phyloP scores from a whole-genome alignment of 176 grass and related monocot genomes.

The Puccinellia tenuiflora region DNA sequence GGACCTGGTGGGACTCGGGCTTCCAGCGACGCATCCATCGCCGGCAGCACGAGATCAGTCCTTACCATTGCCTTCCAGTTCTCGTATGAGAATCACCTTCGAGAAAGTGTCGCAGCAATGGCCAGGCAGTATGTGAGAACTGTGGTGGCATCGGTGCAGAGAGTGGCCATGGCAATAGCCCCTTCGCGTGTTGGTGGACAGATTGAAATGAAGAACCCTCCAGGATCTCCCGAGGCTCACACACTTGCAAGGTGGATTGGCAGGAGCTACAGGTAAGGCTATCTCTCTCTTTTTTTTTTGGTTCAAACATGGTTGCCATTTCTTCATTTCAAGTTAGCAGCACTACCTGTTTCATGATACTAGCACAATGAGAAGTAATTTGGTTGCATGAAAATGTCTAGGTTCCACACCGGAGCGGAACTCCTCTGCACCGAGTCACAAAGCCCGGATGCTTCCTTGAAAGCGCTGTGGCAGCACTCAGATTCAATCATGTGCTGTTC shows the following conservation, averaged over 20 bases:
- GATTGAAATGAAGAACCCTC: conserved; percentile 58
- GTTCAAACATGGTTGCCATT: not conserved
- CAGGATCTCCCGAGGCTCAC: conserved; percentile 67
- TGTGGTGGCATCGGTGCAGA: conserved; percentile 86
- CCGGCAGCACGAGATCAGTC: conserved; percentile 64
- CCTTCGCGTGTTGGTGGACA: conserved; percentile 64
- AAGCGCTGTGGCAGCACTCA: conserved; percentile 82
- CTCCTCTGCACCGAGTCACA: conserved; percentile 48
- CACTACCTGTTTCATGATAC: not conserved
- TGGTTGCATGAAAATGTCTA: conserved; percentile 1
- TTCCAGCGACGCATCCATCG: conserved; percentile 48
- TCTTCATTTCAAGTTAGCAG: not conserved
- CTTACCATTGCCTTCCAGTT: conserved; percentile 98
- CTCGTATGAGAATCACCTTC: conserved; percentile 87
- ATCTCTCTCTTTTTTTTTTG: not conserved
- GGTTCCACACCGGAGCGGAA: conserved; percentile 79
- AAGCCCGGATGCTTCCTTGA: conserved; percentile 54
- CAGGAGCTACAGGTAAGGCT: conserved; percentile 68
- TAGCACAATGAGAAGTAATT: conserved; percentile 29
- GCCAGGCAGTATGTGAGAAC: conserved; percentile 89
- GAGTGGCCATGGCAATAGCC: conserved; percentile 87
- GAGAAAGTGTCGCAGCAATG: conserved; percentile 83
- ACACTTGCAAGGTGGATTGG: conserved; percentile 87
- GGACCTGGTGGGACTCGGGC: conserved; percentile 63
- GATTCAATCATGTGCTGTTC: conserved; percentile 94